Evolutionary conservation across 768 basidiomycete species (phyloP).

Genomic region (Hygrophorus pudorinus): DNA sequence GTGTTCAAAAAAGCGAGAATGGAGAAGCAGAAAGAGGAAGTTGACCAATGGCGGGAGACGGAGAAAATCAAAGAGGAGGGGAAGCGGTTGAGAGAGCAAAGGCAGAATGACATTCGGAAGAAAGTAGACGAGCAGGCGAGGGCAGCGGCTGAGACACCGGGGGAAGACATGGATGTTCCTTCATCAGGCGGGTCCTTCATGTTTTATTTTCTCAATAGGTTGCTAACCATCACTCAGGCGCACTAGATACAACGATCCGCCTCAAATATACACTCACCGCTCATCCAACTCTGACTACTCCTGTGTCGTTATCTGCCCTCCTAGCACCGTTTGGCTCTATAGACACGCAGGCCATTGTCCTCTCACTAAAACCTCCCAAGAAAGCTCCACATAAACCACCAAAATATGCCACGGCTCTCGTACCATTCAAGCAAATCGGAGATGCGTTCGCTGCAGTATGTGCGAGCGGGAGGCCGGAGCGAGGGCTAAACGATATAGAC

Average conservation of each 20-base stretch:
- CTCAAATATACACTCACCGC: conserved; percentile 56
- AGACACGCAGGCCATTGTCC: conserved; percentile 55
- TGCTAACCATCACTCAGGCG: conserved; percentile 24
- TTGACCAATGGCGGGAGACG: conserved; percentile 44
- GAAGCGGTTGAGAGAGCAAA: conserved; percentile 54
- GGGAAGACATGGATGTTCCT: conserved; percentile 41
- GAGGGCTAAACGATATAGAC: conserved; percentile 52
- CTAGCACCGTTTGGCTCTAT: conserved; percentile 52
- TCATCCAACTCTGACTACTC: conserved; percentile 46
- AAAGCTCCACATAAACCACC: conserved; percentile 45
- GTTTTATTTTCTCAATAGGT: not conserved
- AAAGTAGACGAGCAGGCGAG: conserved; percentile 33
- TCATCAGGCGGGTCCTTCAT: conserved; percentile 33
- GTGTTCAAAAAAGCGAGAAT: conserved; percentile 63
- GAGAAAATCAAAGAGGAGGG: conserved; percentile 74
- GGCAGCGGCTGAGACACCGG: conserved; percentile 18
- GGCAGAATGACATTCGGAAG: conserved; percentile 39
- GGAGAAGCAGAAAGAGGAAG: conserved; percentile 53
- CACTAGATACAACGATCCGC: conserved; percentile 66
- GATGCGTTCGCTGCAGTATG: conserved; percentile 72
- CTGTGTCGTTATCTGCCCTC: conserved; percentile 37
- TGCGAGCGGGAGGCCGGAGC: conserved; percentile 40
- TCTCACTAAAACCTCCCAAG: conserved; percentile 55
- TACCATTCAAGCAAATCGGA: conserved; percentile 67
- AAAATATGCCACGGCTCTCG: conserved; percentile 60